Base-by-base conservation (phyloP, 176 grass and related monocot genomes). In the Musa beccarii region DNA sequence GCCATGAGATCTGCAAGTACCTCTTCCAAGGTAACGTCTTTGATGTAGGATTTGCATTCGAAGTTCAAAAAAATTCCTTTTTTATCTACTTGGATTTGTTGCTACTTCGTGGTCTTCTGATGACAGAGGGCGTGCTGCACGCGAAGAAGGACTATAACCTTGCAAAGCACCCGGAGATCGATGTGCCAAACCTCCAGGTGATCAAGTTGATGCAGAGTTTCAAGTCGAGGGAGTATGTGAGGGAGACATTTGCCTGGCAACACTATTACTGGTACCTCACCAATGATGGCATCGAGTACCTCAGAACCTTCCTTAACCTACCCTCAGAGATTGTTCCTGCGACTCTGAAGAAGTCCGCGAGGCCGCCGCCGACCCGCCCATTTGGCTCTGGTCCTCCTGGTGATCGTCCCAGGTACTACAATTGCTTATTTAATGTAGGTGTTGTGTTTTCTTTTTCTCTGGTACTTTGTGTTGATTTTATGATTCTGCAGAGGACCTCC, bases 141-240 rank as follows among this genome's bases (percentile, higher is more conserved):
- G 66, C 66, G 10, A 68, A 49, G 25, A 68, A 68, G 66, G 66
- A 68, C 66, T 68, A 68, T 26, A 68, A 43, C 14, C 26, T 68
- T 49, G 34, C 34, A 43, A 43, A 43, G 34, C 34, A 43, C 34
- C 34, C 34, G 34, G 34, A 43, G 3, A 43, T 43, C 34, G 34
- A 43, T 43, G 34, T 43, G 34, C 34, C 34, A 4, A 43, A 43
- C 34, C 24, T 68, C 19, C 26, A 29, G 2, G 24, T 68, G 12
- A 64, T 29, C 22, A 68, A 29, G 25, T 11, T 26, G 66, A 68
- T 68, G 66, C 26, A 68, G 28, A 29, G 66, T 28, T 68, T 43
- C 66, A 68, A 43, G 34, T 43, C 34, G 34, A 43, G 34, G 34
- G 34, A 43, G 3, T 43, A 43, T 43, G 34, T 43, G 34, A 43